Conservation (phyloP, 768 basidiomycete genomes). For the Suillus luteus region DNA sequence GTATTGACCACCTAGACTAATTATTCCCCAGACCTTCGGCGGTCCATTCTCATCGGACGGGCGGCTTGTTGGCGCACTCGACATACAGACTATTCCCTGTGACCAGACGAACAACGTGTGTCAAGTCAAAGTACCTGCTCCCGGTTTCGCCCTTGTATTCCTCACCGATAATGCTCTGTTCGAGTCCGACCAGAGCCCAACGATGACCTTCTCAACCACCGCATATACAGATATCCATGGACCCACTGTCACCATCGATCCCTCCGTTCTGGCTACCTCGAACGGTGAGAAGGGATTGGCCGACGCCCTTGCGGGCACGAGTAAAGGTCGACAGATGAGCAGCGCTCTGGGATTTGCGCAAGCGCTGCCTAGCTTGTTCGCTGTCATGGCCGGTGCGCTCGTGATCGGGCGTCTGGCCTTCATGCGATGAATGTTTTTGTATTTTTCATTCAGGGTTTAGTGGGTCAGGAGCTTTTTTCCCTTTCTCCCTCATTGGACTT, state of each 20-base stretch:
- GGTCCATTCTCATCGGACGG: slow-evolving; percentile 67
- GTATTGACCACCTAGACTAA: slow-evolving; percentile 3
- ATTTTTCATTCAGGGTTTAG: slow-evolving; percentile 14
- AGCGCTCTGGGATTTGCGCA: slow-evolving; percentile 13
- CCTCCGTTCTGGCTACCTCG: slow-evolving; percentile 56
- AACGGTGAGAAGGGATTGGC: slow-evolving; percentile 53
- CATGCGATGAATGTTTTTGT: background rate
- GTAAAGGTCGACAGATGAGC: slow-evolving; percentile 7
- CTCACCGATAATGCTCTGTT: slow-evolving; percentile 45
- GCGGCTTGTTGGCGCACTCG: slow-evolving; percentile 53
- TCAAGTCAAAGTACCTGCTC: slow-evolving; percentile 62
- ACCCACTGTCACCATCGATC: slow-evolving; percentile 54
- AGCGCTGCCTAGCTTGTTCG: slow-evolving; percentile 17
- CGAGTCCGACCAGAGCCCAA: slow-evolving; percentile 35
- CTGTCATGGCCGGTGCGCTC: slow-evolving; percentile 21
- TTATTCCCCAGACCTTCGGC: slow-evolving; percentile 53
- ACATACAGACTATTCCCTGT: slow-evolving; percentile 63
- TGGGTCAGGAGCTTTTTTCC: background rate
- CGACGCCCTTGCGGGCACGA: slow-evolving; percentile 17
- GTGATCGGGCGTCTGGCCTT: slow-evolving; percentile 14
- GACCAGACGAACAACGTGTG: slow-evolving; percentile 55
- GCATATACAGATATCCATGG: slow-evolving; percentile 55
- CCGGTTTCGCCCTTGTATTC: slow-evolving; percentile 77
- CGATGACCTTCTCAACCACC: slow-evolving; percentile 58
- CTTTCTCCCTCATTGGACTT: slow-evolving; percentile 11